A percentile compares a stretch with the other conserved stretches of the same genome.
phyloP scores from a whole-genome alignment of 2,329 filamentous ascomycete genomes.

The Ramichloridium luteum region DNA sequence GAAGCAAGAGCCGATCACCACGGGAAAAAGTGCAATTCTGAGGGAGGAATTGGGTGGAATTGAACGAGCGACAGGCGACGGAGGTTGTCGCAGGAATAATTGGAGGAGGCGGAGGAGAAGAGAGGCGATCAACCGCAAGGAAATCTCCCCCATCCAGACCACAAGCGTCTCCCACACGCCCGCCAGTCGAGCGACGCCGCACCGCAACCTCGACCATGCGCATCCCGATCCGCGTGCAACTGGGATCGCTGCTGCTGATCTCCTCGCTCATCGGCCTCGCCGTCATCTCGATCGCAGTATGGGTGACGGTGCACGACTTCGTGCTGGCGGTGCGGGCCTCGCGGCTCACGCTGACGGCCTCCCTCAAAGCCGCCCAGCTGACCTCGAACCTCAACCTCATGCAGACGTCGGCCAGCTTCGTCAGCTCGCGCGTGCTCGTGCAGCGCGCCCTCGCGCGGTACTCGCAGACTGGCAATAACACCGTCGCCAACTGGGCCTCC shows the following conservation, averaged over 20 bases:
- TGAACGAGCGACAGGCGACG: too few relatives aligned
- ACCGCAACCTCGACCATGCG: conserved; percentile 54
- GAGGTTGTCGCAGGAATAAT: too few relatives aligned
- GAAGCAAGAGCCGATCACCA: too few relatives aligned
- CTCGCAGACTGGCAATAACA: conserved; percentile 42
- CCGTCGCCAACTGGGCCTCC: conserved; percentile 46
- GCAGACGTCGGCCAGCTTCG: conserved; percentile 59
- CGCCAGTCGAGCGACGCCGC: not conserved
- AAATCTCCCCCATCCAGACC: not conserved
- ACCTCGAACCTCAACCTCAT: conserved; percentile 67
- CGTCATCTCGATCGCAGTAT: conserved; percentile 66
- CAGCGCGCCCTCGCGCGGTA: conserved; percentile 41
- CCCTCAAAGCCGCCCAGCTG: conserved; percentile 73
- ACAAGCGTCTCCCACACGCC: too few relatives aligned
- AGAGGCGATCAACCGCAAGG: not conserved
- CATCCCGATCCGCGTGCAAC: conserved; percentile 77
- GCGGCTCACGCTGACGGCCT: conserved; percentile 65
- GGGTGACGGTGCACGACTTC: conserved; percentile 49
- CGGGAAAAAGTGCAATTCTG: too few relatives aligned
- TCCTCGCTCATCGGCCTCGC: conserved; percentile 63
- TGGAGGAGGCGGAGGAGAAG: too few relatives aligned
- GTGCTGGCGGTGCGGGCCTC: conserved; percentile 42
- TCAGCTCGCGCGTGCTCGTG: conserved; percentile 50
- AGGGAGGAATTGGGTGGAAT: too few relatives aligned
- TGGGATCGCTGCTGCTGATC: conserved; percentile 65